These are phyloP conservation scores for Hyphodiscus hymeniophilus DNA, from an alignment of 495 filamentous ascomycete genomes.

Conservation along the genomic window DNA sequence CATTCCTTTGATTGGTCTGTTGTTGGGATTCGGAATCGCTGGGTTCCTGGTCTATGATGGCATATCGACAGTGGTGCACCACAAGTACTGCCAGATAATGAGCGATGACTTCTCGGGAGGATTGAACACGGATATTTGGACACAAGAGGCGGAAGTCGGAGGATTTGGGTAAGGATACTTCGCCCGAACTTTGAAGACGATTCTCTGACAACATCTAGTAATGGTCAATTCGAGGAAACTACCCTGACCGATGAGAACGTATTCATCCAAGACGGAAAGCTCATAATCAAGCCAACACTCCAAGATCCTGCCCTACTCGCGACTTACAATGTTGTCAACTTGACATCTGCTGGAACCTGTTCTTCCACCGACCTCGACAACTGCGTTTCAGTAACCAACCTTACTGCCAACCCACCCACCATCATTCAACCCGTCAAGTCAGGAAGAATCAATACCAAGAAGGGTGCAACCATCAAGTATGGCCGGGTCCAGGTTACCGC, in stretches of 20 bases:
- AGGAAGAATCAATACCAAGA: conserved; percentile 65
- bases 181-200: conserved; percentile 2
- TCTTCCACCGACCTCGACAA: conserved; percentile 44
- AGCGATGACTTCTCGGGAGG: conserved; percentile 59
- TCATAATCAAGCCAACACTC: conserved; percentile 70
- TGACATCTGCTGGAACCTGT: conserved; percentile 55
- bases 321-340: conserved; percentile 55
- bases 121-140: conserved; percentile 58
- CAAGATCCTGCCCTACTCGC: conserved; percentile 57
- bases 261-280: conserved; percentile 56
- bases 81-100: conserved; percentile 66
- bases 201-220: conserved; percentile 38
- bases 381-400: conserved; percentile 57
- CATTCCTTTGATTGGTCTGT: conserved; percentile 59
- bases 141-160: conserved; percentile 68
- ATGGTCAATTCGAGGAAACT: conserved; percentile 74
- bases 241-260: conserved; percentile 63
- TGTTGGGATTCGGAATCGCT: conserved; percentile 55
- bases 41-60: conserved; percentile 68
- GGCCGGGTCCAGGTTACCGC: conserved; percentile 75
- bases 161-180: conserved; percentile 65
- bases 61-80: conserved; percentile 55
- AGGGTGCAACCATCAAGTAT: conserved; percentile 64
- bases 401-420: conserved; percentile 48
- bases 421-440: conserved; percentile 76